phyloP scores from a whole-genome alignment of 2,329 filamentous ascomycete genomes.

The Zopfia rhizophila region DNA sequence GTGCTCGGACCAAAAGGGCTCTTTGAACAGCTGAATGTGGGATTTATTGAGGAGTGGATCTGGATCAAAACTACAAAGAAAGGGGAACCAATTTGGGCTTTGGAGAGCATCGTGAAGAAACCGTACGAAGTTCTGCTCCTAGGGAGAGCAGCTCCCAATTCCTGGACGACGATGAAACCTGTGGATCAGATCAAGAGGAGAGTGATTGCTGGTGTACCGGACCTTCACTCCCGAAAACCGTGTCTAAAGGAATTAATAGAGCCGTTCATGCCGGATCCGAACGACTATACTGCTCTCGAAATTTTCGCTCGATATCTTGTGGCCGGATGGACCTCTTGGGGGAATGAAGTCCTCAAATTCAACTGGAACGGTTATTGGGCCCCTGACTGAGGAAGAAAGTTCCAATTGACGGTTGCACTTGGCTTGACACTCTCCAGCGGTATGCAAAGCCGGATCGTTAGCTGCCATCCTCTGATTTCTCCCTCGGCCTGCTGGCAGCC shows the following conservation, averaged over 20 bases:
- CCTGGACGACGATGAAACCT: slow-evolving; percentile 32
- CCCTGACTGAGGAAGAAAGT: slow-evolving; percentile 7
- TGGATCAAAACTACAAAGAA: slow-evolving; percentile 78
- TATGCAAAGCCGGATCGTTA: too few relatives aligned
- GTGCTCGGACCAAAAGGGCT: slow-evolving; percentile 67
- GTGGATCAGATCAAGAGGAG: slow-evolving; percentile 56
- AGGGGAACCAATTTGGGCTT: slow-evolving; percentile 71
- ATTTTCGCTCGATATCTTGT: slow-evolving; percentile 80
- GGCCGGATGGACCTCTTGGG: slow-evolving; percentile 82
- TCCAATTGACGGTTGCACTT: too few relatives aligned
- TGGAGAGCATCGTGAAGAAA: slow-evolving; percentile 74
- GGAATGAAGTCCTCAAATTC: slow-evolving; percentile 76
- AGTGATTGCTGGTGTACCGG: slow-evolving; percentile 76
- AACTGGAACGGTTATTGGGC: slow-evolving; percentile 68
- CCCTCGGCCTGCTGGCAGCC: too few relatives aligned
- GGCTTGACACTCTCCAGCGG: not conserved
- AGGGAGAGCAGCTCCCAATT: slow-evolving; percentile 53
- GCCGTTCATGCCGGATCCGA: slow-evolving; percentile 58
- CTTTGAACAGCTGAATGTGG: slow-evolving; percentile 74
- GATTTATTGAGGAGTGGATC: slow-evolving; percentile 75
- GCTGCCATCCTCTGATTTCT: too few relatives aligned
- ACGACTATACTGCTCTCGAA: slow-evolving; percentile 71
- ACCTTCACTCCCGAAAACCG: slow-evolving; percentile 82
- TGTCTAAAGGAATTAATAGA: slow-evolving; percentile 72
- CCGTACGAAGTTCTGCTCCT: slow-evolving; percentile 81